Evolutionary conservation across 202 grass and related monocot species (phyloP).

Genomic region (Hordeum pubiflorum): DNA sequence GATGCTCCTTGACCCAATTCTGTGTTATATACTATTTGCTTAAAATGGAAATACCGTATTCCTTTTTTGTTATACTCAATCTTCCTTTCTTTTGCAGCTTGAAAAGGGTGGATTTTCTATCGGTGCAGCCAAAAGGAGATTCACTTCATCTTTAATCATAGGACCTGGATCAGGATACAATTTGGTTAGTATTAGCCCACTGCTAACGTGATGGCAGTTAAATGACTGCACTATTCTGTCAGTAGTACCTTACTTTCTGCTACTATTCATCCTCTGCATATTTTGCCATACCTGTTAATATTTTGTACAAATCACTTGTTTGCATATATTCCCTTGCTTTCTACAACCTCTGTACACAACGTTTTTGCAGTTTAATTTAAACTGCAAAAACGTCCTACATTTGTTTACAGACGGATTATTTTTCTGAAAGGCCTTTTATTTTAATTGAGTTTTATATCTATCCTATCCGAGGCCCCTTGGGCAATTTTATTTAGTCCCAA

Average conservation of each 20-base stretch:
- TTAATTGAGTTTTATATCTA: background rate
- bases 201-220: constrained; percentile 13
- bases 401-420: background rate
- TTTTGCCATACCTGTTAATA: constrained; percentile 3
- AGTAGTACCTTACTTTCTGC: constrained; percentile 3
- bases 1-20: background rate
- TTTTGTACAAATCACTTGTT: background rate
- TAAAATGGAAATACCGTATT: background rate
- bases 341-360: too few relatives aligned
- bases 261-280: background rate
- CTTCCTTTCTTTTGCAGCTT: constrained; percentile 39
- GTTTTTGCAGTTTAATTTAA: too few relatives aligned
- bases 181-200: constrained; percentile 54
- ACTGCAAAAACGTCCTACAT: too few relatives aligned
- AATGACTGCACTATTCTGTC: background rate
- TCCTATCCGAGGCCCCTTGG: background rate
- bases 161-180: constrained; percentile 93
- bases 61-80: background rate
- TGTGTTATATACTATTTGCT: background rate
- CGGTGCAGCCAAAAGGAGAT: constrained; percentile 62
- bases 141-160: constrained; percentile 67
- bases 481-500: background rate
- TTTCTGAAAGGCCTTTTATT: background rate
- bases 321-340: background rate
- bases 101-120: constrained; percentile 88